Percentiles rank a stretch among this genome's conserved stretches.
Conservation (phyloP, 306 rosid genomes). For the Vigna radiata region DNA sequence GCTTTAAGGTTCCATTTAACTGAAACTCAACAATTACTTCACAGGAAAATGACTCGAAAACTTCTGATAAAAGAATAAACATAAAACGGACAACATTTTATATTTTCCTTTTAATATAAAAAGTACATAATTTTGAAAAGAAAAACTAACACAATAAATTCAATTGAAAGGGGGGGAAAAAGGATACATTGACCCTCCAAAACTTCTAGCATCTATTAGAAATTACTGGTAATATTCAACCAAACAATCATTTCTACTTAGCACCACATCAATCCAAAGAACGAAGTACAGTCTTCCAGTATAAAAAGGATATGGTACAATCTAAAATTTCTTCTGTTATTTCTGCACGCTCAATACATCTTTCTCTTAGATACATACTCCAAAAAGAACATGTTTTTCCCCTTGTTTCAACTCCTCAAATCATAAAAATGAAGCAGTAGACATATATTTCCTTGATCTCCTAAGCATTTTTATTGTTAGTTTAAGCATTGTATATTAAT, state of each 20-base stretch:
- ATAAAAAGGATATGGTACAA: neutral
- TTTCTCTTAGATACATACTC: neutral
- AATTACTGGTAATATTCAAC: neutral
- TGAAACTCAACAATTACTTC: neutral
- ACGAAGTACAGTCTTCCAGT: neutral
- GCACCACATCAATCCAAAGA: neutral
- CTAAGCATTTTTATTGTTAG: neutral
- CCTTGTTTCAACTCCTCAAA: neutral
- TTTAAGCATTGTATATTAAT: neutral
- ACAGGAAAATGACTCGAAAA: no score
- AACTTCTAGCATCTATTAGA: neutral
- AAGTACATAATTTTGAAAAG: neutral
- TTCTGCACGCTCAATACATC: neutral
- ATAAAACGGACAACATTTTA: neutral
- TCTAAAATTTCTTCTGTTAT: neutral
- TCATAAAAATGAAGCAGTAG: neutral
- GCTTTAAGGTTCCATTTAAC: slow-evolving; percentile 18
- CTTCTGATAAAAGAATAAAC: no score
- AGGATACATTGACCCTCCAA: neutral
- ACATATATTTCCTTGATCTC: slow-evolving; percentile 3
- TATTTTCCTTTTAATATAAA: neutral
- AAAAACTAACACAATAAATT: slow-evolving; percentile 2
- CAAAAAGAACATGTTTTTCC: neutral
- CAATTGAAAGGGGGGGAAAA: neutral
- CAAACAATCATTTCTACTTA: neutral